A percentile compares a stretch with the other conserved stretches of the same genome.
phyloP scores from a whole-genome alignment of 257 asterid genomes.

The Penstemon barbatus region DNA sequence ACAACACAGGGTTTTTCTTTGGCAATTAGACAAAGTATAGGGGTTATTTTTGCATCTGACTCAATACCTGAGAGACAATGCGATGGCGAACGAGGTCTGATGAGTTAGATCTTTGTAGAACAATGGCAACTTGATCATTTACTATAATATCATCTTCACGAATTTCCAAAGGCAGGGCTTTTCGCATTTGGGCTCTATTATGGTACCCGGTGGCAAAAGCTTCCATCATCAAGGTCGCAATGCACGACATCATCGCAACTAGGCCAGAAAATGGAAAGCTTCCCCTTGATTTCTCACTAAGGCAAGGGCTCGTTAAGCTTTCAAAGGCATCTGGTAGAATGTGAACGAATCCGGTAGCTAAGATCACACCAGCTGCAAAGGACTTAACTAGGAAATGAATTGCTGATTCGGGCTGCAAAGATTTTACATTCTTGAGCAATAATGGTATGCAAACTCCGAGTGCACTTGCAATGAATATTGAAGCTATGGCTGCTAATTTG shows the following conservation, averaged over 20 bases:
- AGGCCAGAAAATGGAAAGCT: conserved; percentile 55
- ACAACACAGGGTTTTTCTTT: no score
- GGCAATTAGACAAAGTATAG: no score
- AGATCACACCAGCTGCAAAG: conserved; percentile 61
- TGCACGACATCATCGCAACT: conserved; percentile 48
- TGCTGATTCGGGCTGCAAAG: conserved; percentile 17
- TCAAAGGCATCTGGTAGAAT: conserved; percentile 59
- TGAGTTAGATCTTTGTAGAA: background rate
- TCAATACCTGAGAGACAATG: background rate
- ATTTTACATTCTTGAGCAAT: conserved; percentile 10
- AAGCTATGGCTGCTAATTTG: conserved; percentile 22
- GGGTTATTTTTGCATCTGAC: no score
- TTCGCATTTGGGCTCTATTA: conserved; percentile 40
- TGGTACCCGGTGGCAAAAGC: conserved; percentile 46
- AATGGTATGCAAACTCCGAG: conserved; percentile 29
- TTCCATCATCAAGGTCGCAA: conserved; percentile 49
- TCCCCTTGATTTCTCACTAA: conserved; percentile 44
- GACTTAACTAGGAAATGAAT: conserved; percentile 55
- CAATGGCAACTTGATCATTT: conserved; percentile 8
- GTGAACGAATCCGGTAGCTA: conserved; percentile 59
- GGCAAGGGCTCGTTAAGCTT: conserved; percentile 48
- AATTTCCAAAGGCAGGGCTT: conserved; percentile 26
- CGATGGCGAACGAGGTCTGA: background rate
- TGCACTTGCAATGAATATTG: conserved; percentile 27
- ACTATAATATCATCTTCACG: conserved; percentile 25